Conservation (phyloP, 345 rosid species). For the Arabis alpina region DNA sequence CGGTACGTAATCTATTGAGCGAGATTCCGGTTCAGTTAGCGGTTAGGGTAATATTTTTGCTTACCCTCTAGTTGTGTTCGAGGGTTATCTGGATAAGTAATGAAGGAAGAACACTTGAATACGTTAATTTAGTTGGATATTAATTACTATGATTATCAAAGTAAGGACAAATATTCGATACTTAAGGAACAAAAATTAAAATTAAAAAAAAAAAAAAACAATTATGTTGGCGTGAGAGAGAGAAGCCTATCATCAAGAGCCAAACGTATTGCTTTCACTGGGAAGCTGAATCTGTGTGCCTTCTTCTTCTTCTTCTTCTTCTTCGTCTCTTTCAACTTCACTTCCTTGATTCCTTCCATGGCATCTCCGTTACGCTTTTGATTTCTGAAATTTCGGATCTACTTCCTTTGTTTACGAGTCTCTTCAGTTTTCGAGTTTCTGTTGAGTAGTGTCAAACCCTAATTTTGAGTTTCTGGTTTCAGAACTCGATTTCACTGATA, state of each 20-base stretch:
- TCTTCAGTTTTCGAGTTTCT: constrained; percentile 2
- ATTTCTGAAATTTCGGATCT: not conserved
- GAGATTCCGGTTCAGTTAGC: too few species aligned
- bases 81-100: not conserved
- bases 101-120: not conserved
- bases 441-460: constrained; percentile 7
- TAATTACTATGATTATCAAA: not conserved
- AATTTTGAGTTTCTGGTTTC: constrained; percentile 19
- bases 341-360: constrained; percentile 14
- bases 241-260: constrained; percentile 1
- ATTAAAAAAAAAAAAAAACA: not conserved
- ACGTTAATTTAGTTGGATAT: not conserved
- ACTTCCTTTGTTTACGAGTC: not conserved
- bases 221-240: not conserved
- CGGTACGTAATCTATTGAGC: too few species aligned
- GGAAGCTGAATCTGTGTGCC: constrained; percentile 22
- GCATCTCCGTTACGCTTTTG: not conserved
- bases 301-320: not conserved
- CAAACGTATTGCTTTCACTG: constrained; percentile 27
- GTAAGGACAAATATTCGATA: constrained; percentile 2
- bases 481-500: constrained; percentile 17
- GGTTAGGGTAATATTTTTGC: too few species aligned
- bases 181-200: not conserved
- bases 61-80: too few species aligned
- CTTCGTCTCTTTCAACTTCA: constrained; percentile 16